Conservation (phyloP, 2,329 filamentous ascomycete species). For the Exophiala lecanii-corni region DNA sequence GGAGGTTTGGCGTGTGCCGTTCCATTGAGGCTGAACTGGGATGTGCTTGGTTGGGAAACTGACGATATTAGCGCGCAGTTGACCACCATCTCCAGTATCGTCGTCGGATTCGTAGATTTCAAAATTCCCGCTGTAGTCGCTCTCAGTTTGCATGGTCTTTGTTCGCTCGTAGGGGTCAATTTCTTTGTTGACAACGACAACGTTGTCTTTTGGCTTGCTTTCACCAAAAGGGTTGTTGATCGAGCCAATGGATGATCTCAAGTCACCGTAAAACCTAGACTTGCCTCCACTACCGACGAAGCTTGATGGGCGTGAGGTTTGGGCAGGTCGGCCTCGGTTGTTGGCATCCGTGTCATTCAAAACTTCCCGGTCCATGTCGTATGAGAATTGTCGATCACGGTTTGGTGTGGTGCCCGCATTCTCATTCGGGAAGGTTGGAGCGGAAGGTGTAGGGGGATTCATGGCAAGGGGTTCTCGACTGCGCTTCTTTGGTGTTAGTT, state of each 20-base stretch:
- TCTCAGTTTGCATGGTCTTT: conserved; percentile 23
- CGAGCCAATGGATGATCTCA: conserved; percentile 22
- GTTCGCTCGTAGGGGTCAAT: conserved; percentile 18
- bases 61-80: conserved; percentile 12
- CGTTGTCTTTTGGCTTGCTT: conserved; percentile 4
- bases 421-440: conserved; percentile 26
- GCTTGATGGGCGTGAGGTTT: conserved; percentile 23
- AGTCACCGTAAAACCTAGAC: conserved; percentile 37
- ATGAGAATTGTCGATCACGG: not conserved
- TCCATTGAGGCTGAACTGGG: conserved; percentile 19
- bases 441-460: conserved; percentile 43
- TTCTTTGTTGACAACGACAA: not conserved
- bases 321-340: conserved; percentile 26
- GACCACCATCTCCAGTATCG: conserved; percentile 15
- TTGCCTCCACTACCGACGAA: conserved; percentile 33
- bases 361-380: conserved; percentile 1
- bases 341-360: conserved; percentile 30
- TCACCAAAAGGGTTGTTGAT: conserved; percentile 4
- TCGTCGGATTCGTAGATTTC: conserved; percentile 21
- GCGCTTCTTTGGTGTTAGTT: conserved; percentile 19
- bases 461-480: conserved; percentile 40
- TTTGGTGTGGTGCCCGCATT: conserved; percentile 15
- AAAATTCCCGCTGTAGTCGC: conserved; percentile 24
- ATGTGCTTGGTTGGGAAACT: conserved; percentile 26
- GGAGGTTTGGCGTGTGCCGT: conserved; percentile 20